Percentiles rank a stretch among this genome's conserved stretches.
phyloP scores from a whole-genome alignment of 2,329 filamentous ascomycete species.

The Penicillium thymicola region DNA sequence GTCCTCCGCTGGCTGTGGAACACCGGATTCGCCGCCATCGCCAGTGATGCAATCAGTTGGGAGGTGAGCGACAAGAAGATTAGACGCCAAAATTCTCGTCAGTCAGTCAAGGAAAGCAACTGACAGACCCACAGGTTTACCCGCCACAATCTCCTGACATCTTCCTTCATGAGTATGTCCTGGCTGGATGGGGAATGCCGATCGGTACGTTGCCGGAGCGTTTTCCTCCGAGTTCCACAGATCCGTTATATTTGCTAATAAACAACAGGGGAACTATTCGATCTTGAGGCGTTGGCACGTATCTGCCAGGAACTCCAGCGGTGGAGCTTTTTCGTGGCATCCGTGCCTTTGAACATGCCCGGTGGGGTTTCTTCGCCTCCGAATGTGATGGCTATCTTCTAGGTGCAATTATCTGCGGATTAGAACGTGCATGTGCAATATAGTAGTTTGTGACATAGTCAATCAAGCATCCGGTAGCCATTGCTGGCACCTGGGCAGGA shows the following conservation, averaged over 20 bases:
- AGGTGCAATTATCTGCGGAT: background rate
- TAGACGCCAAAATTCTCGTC: background rate
- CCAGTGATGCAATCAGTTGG: constrained; percentile 55
- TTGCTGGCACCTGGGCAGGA: background rate
- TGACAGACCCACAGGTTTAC: constrained; percentile 34
- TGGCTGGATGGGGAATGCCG: constrained; percentile 52
- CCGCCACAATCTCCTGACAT: constrained; percentile 39
- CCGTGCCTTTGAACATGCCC: constrained; percentile 49
- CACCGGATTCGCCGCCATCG: constrained; percentile 55
- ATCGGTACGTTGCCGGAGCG: constrained; percentile 38
- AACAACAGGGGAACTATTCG: constrained; percentile 44
- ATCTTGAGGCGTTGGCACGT: constrained; percentile 44
- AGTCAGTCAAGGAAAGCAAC: background rate
- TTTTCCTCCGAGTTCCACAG: background rate
- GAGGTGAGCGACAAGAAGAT: constrained; percentile 41
- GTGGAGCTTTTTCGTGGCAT: constrained; percentile 52
- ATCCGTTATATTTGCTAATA: background rate
- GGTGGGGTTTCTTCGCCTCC: constrained; percentile 48
- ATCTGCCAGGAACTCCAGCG: constrained; percentile 37
- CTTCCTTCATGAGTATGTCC: constrained; percentile 48
- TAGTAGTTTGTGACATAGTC: background rate
- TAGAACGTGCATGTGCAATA: background rate
- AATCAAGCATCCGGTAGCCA: background rate
- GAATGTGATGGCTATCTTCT: constrained; percentile 47
- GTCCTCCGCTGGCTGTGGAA: constrained; percentile 60